These are phyloP conservation scores for Ananas comosus DNA, from an alignment of 176 grass and related monocot genomes.

Conservation along the genomic window DNA sequence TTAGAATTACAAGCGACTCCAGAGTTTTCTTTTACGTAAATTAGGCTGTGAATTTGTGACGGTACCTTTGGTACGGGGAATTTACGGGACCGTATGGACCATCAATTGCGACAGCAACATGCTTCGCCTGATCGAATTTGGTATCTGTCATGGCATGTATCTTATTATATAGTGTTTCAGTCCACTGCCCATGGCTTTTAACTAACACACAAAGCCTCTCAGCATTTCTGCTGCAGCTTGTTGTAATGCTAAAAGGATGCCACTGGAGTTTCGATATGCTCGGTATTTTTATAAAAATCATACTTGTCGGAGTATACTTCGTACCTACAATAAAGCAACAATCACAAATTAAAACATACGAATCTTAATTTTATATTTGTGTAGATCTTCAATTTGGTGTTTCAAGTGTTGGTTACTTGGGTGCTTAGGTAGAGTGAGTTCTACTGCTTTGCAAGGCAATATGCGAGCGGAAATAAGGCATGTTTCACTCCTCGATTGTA, in stretches of 20 bases:
- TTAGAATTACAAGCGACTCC: too few species aligned
- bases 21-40: not conserved
- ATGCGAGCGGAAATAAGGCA: constrained; percentile 22
- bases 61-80: constrained; percentile 22
- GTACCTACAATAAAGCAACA: constrained; percentile 13
- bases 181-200: constrained; percentile 42
- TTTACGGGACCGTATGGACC: constrained; percentile 28
- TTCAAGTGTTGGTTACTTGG: constrained; percentile 1
- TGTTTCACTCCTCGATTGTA: constrained; percentile 25
- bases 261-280: constrained; percentile 40
- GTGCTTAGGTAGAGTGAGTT: constrained; percentile 37
- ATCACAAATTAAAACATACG: too few species aligned
- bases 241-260: constrained; percentile 45
- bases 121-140: constrained; percentile 5
- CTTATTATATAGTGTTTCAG: constrained; percentile 21
- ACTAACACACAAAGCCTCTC: constrained; percentile 24
- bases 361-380: too few species aligned
- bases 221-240: constrained; percentile 25
- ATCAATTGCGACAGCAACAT: constrained; percentile 20
- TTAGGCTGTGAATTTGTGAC: not conserved
- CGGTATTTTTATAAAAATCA: constrained; percentile 33
- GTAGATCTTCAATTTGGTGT: too few species aligned
- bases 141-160: constrained; percentile 8
- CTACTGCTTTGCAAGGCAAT: constrained; percentile 35
- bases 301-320: constrained; percentile 34